A percentile compares a stretch with the other conserved stretches of the same genome.
These are phyloP conservation scores for Asterophora lycoperdoides DNA, from an alignment of 768 basidiomycete genomes.

Conservation along the genomic window DNA sequence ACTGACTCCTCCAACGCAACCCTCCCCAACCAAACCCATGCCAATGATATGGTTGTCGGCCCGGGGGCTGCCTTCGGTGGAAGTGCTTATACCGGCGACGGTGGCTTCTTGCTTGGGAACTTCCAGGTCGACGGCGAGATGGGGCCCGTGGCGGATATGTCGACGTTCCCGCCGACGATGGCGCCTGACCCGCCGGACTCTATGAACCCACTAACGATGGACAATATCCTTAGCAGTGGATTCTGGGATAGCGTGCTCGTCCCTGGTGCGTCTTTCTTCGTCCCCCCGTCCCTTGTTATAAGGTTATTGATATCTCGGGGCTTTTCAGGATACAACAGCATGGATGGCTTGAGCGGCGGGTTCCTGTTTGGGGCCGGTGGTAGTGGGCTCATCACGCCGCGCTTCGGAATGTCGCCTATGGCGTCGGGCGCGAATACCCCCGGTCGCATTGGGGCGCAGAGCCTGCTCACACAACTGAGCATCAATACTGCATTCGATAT, in stretches of 20 bases:
- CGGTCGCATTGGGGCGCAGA: conserved; percentile 13
- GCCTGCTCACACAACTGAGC: conserved; percentile 38
- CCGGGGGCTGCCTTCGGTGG: too few relatives aligned
- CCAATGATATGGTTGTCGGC: background rate
- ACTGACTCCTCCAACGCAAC: background rate
- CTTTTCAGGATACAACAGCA: conserved; percentile 66
- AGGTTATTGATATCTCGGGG: background rate
- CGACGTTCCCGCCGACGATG: conserved; percentile 88
- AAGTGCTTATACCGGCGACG: conserved; percentile 20
- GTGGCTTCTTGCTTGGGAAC: conserved; percentile 38
- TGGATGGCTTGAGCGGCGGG: conserved; percentile 81
- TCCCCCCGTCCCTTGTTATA: conserved; percentile 22
- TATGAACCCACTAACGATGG: conserved; percentile 64
- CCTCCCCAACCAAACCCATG: background rate
- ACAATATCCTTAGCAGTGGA: conserved; percentile 69
- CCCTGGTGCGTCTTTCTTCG: conserved; percentile 49
- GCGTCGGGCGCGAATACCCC: conserved; percentile 56
- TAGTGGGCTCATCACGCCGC: conserved; percentile 78
- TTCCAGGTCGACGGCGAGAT: conserved; percentile 80
- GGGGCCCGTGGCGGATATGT: conserved; percentile 78
- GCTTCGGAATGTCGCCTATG: conserved; percentile 53
- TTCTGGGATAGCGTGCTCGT: conserved; percentile 90
- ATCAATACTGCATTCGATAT: conserved; percentile 45
- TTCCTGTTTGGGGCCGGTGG: conserved; percentile 84
- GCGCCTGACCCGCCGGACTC: conserved; percentile 46